Evolutionary conservation across 257 asterid genomes (phyloP), one percentile per base, ranked within the genome.

Genomic region (Nicotiana noctiflora): DNA sequence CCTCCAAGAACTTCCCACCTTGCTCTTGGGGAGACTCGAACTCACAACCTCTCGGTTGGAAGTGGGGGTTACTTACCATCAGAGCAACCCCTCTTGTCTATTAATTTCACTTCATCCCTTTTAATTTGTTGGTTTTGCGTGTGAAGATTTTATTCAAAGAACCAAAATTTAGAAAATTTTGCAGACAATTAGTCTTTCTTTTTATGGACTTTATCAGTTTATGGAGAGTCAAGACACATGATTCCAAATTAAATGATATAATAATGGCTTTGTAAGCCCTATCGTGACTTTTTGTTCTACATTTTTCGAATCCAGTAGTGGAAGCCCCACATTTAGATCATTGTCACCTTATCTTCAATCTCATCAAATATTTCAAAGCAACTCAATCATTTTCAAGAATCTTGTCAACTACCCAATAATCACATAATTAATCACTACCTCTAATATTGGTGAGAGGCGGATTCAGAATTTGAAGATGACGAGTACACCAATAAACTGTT

Each of bases 321-420:
- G 77, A 72, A 72, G 60, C 60, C 60, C 60, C 37, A 44, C 57
- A 70, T 40, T 72, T 21, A 23, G 18, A 46, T 72, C 60, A 3
- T 1, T 32, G 19, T 31, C 65, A 79, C 79, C 72, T 79, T 37
- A 13, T 80, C 31, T 37, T 61, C 53, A 66, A 74, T 49, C 76
- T 68, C 55, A 44, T 79, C 57, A 46, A 72, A 46, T 25, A 76
- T 76, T 37, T 55, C 15, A 81, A 83, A 67, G 57, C 31, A 27
- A 29, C 44, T 59, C 80, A 77, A 79, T 83, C 83, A 83, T 78
- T 81, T 81, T 72, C 68, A 57, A 55, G 4, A 34, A 15, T 68
- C 64, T 79, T 72, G 81, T 83, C 83, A 32, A 21, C 77, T 55
- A 9, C 5, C 7, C 18, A 6, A 77, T n/a, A 19, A 49, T 44